phyloP scores from a whole-genome alignment of 2,329 filamentous ascomycete species.

The Fusarium chaquense region DNA sequence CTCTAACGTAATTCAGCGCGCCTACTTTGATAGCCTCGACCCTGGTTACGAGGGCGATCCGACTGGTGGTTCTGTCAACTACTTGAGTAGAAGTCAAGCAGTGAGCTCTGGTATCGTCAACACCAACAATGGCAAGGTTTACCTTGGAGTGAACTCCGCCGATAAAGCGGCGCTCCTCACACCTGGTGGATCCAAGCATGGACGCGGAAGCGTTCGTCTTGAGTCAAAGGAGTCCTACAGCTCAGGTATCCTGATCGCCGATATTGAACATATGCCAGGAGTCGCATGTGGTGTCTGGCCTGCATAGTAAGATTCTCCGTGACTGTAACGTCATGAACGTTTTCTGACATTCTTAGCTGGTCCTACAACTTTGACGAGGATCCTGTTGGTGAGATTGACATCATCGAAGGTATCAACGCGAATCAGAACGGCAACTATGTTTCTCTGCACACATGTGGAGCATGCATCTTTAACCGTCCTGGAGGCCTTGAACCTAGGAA shows the following conservation, averaged over 20 bases:
- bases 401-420: conserved; percentile 18
- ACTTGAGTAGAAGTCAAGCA: conserved; percentile 12
- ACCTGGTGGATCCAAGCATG: conserved; percentile 2
- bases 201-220: conserved; percentile 18
- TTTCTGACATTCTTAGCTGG: conserved; percentile 4
- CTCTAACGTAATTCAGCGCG: neutral
- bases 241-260: conserved; percentile 22
- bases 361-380: conserved; percentile 27
- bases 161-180: conserved; percentile 4
- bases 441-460: conserved; percentile 23
- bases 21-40: conserved; percentile 10
- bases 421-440: conserved; percentile 19
- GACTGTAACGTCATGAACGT: neutral
- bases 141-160: conserved; percentile 10
- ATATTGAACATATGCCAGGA: conserved; percentile 29
- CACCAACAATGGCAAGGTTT: conserved; percentile 12
- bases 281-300: conserved; percentile 24
- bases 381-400: conserved; percentile 23
- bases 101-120: conserved; percentile 20
- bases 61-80: conserved; percentile 20
- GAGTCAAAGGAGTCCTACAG: conserved; percentile 22
- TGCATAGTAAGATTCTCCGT: neutral
- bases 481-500: conserved; percentile 15
- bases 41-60: conserved; percentile 20
- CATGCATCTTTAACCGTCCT: conserved; percentile 9